These are phyloP conservation scores for Psidium guajava DNA, from an alignment of 345 rosid genomes.

Conservation along the genomic window DNA sequence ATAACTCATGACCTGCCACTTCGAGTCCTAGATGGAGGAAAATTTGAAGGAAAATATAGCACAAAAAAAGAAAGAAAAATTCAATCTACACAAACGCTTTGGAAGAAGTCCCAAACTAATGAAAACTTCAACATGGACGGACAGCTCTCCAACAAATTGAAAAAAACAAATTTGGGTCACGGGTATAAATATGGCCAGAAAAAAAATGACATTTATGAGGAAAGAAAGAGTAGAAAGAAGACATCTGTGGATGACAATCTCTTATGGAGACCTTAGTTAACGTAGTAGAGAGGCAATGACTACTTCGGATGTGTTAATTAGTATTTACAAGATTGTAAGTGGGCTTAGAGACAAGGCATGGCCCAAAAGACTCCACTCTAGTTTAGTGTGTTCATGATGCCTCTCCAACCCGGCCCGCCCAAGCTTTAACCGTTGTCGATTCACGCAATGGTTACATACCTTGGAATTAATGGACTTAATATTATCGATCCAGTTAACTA, in stretches of 20 bases:
- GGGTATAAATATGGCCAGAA: not conserved
- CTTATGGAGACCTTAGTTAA: not conserved
- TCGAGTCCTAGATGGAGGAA: not conserved
- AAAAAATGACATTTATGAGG: not conserved
- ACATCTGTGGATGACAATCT: not conserved
- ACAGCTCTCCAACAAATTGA: not conserved
- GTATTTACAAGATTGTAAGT: not conserved
- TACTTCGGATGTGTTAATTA: not conserved
- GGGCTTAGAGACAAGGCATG: not conserved
- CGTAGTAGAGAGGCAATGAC: not conserved
- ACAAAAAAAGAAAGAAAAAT: not conserved
- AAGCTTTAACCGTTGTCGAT: not conserved
- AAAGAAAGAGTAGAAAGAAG: not conserved
- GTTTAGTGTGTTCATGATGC: not conserved
- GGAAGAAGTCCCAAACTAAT: not conserved
- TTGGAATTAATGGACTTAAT: not conserved
- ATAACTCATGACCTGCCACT: not conserved
- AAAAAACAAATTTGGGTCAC: not conserved
- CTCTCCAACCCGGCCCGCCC: not conserved
- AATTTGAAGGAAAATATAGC: not conserved
- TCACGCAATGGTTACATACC: not conserved
- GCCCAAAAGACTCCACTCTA: not conserved
- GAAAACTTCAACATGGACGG: not conserved
- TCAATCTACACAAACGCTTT: not conserved
- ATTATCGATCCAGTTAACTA: not conserved